Conservation (phyloP, 768 basidiomycete species). For the Russula virescens region DNA sequence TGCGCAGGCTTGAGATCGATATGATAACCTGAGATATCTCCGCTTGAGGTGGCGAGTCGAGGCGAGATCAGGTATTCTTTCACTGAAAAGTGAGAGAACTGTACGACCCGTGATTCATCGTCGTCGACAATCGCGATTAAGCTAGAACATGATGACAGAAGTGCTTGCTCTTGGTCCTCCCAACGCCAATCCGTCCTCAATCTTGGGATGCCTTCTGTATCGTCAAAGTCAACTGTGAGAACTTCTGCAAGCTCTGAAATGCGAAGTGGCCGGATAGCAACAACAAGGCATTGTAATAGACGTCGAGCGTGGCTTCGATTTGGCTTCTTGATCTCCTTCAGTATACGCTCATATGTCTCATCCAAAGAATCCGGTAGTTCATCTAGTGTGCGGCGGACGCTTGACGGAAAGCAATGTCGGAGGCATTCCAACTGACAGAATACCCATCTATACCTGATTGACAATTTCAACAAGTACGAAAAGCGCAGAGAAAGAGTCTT, state of each 20-base stretch:
- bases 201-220: neutral
- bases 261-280: neutral
- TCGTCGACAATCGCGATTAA: neutral
- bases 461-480: neutral
- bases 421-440: neutral
- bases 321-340: neutral
- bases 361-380: neutral
- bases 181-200: neutral
- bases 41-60: neutral
- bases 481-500: neutral
- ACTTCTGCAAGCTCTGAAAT: neutral
- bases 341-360: neutral
- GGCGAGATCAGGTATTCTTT: neutral
- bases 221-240: neutral
- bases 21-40: neutral
- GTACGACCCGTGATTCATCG: neutral
- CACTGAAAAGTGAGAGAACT: neutral
- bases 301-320: neutral
- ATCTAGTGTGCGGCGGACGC: neutral
- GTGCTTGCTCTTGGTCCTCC: neutral
- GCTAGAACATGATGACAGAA: neutral
- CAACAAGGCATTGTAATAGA: neutral
- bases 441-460: slow-evolving; percentile 1
- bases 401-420: neutral
- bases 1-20: neutral